Conservation (phyloP, 2,329 filamentous ascomycete species). For the Colletotrichum lentis region DNA sequence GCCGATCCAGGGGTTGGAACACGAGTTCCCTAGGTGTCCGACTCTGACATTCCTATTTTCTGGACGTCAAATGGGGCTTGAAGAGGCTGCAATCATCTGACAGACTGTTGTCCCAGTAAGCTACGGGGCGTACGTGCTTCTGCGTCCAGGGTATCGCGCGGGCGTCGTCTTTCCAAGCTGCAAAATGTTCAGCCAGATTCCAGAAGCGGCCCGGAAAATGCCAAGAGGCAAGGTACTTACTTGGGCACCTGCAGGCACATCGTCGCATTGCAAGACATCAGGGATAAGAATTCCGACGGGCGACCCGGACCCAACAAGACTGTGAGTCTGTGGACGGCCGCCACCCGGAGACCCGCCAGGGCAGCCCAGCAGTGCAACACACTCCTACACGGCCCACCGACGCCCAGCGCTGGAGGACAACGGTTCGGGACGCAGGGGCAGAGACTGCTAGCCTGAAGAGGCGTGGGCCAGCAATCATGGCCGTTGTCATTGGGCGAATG, state of each 20-base stretch:
- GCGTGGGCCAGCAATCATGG: background rate
- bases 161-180: slow-evolving; percentile 31
- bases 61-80: background rate
- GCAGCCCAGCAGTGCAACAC: slow-evolving; percentile 10
- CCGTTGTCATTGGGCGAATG: slow-evolving; percentile 18
- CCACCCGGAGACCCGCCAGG: background rate
- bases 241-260: slow-evolving; percentile 23
- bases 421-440: slow-evolving; percentile 35
- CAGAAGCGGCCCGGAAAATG: slow-evolving; percentile 31
- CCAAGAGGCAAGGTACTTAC: slow-evolving; percentile 13
- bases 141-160: slow-evolving; percentile 4
- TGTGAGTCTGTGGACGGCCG: background rate
- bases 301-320: slow-evolving; percentile 31
- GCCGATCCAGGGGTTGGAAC: slow-evolving; percentile 28
- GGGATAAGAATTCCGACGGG: slow-evolving; percentile 30
- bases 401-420: slow-evolving; percentile 27
- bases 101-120: slow-evolving; percentile 16
- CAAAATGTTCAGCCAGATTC: slow-evolving; percentile 23
- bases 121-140: slow-evolving; percentile 13
- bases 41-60: slow-evolving; percentile 9
- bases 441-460: slow-evolving; percentile 26
- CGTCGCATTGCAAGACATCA: slow-evolving; percentile 30
- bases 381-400: slow-evolving; percentile 24
- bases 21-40: slow-evolving; percentile 17
- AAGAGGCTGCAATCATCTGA: slow-evolving; percentile 5